Conservation (phyloP, 176 grass and related monocot species). For the Puccinellia tenuiflora region DNA sequence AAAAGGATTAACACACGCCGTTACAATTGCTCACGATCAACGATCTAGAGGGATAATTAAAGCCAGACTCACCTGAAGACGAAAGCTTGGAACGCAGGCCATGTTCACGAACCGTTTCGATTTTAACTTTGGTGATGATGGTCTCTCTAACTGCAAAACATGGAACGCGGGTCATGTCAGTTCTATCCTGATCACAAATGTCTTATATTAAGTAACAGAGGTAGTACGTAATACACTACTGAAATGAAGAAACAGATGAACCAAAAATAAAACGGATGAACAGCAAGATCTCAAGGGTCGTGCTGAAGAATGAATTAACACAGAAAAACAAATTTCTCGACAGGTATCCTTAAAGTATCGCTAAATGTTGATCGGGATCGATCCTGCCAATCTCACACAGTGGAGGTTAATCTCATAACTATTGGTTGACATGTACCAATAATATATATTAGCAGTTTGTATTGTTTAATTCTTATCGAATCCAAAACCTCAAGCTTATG, state of each 20-base stretch:
- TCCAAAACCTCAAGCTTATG: not conserved
- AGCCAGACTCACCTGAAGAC: conserved; percentile 25
- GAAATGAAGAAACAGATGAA: not conserved
- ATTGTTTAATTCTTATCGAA: not conserved
- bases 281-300: not conserved
- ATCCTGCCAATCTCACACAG: not conserved
- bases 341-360: not conserved
- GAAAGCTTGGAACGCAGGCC: conserved; percentile 2
- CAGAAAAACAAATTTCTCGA: not conserved
- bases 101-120: conserved; percentile 1
- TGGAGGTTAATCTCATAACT: not conserved
- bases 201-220: too few species aligned
- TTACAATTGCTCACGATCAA: not conserved
- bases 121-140: not conserved
- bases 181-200: not conserved
- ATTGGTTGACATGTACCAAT: not conserved
- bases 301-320: not conserved
- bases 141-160: conserved; percentile 13
- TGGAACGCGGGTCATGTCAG: not conserved
- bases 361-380: not conserved
- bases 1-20: too few species aligned
- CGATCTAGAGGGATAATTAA: not conserved
- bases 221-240: not conserved
- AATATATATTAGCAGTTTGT: not conserved
- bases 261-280: not conserved